Base-by-base conservation (phyloP, 2,329 filamentous ascomycete species). In the Apiospora hydei region DNA sequence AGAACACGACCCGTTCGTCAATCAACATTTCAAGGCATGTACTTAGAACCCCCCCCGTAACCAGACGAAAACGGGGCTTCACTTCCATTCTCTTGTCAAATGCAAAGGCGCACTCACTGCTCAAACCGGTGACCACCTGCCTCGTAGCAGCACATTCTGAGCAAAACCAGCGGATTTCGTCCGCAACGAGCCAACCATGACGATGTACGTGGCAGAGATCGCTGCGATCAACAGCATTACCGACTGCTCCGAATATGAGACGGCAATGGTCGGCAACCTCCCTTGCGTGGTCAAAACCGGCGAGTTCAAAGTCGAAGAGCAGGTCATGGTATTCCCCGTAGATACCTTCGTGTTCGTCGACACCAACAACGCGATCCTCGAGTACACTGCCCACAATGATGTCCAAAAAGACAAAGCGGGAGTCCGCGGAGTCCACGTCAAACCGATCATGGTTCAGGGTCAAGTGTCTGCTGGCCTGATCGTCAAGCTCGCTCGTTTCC, bases 381-480 rank as follows among this genome's bases (percentile, higher is more conserved):
- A 68, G 13, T 5, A 68, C 13, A 46, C 66, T 24, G 66, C 30
- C 18, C 66, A 68, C 14, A 44, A 21, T 4, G 24, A 68, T 11
- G 13, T 68, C n/a, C n/a, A 30, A 26, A 41, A 68, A 13, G 24
- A 68, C 53, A 10, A 13, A 4, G 1, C 10, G 8, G 66, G 66
- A 5, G 41, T 44, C 41, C 41, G 66, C 7, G 66, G 41, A 18
- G 41, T 68, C 3, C 66, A 68, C 14, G 66, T 68, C 41, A 68
- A 68, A 41, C 66, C 66, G 10, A 34, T 21, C 24, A 68, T 68
- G 66, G n/a, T 47, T 34, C 41, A 47, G n/a, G 66, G n/a, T 13
- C 41, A 68, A 34, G 43, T 68, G 6, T 68, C 66, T 44, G 66
- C 41, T 47, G 66, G 66, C 66, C 66, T 68, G n/a, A 10, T 68